Evolutionary conservation across 192 early-diverging fungal species (phyloP), one percentile per base, ranked within the genome.

Genomic region (Backusella psychrophila): DNA sequence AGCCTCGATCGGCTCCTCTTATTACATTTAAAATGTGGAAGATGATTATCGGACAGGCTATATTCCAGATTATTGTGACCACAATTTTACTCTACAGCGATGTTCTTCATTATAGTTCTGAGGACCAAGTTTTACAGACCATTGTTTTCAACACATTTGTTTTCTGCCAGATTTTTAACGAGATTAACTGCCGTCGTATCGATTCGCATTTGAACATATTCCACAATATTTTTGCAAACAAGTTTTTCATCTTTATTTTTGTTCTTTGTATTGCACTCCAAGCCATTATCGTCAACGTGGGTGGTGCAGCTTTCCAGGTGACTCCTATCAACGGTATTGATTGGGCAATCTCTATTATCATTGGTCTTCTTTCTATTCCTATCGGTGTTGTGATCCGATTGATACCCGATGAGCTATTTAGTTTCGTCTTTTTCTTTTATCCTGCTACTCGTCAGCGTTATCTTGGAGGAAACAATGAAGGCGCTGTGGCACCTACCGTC

Each of bases 21-120:
- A 96, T 99, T 75, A 91, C 87, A 6, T 92, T 93, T 76, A 88
- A 89, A 36, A 98, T 99, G 98, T 97, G 94, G 93, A 96, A 95
- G 78, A 94, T 95, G 90, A 98, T 99, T 65, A 81, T 97, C 35
- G 94, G 94, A 7, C 96, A 99, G 85, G 89, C 93, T 9, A 82
- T 98, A 26, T 92, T 95, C 81, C 97, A 99, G 81, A 88, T 97
- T 35, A 87, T 90, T 15, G 88, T 96, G 26, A 94, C 92, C 38
- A 86, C 96, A 73, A 82, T 91, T n/a, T 85, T 92, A 14, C 79
- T 93, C n/a, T 94, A 94, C 69, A 87, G 87, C 76, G 78, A 87
- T 59, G 90, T 94, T 46, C 87, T 94, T 38, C 46, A 86, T 38
- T 86, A 90, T 53, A 75, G 79, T 12, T 23, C 35, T 21, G 75